Base-by-base conservation (phyloP, 768 basidiomycete species). In the Leucogyrophana mollusca region DNA sequence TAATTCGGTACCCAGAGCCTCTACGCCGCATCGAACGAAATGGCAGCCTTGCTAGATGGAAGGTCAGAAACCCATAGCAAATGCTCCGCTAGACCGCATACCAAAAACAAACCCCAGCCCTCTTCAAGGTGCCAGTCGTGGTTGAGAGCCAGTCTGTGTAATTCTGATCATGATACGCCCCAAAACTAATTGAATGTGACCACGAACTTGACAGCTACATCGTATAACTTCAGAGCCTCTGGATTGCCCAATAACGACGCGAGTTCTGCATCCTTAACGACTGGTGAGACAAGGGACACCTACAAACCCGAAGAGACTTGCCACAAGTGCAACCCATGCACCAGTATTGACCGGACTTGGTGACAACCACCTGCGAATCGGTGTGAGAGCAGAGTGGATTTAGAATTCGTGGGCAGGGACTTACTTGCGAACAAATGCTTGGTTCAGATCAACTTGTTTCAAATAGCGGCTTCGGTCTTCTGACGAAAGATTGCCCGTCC, bases 51-150 rank as follows among this genome's bases (percentile, higher is more conserved):
- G 80, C 82, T 85, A 43, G 24, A 53, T 17, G 10, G 40, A 4
- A 45, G 20, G 45, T 47, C 11, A 45, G 23, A 9, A 18, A 40
- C 14, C 9, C 17, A 10, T 20, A 2, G 17, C 10, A 30, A 5
- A 11, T 36, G 14, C 13, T 14, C 3, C 30, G 20, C 24, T 4
- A 17, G 17, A 17, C 5, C n/a, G 16, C 33, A 22, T 39, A 85
- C 83, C 55, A 88, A 65, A 55, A 76, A 87, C 22, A 85, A 62
- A 14, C 74, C 80, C 78, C 79, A 83, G 7, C 81, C 86, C 62
- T 87, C 85, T 61, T 89, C 86, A 41, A 83, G 68, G 7, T 80
- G 60, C 85, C 85, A 89, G 47, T 83, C 81, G 45, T 85, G 78
- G 52, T 80, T 80, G 10, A 79, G 73, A 4, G 83, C 79, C 22